These are phyloP conservation scores for Trichoderma sp. DNA, from an alignment of 2,329 filamentous ascomycete species.

Conservation along the genomic window DNA sequence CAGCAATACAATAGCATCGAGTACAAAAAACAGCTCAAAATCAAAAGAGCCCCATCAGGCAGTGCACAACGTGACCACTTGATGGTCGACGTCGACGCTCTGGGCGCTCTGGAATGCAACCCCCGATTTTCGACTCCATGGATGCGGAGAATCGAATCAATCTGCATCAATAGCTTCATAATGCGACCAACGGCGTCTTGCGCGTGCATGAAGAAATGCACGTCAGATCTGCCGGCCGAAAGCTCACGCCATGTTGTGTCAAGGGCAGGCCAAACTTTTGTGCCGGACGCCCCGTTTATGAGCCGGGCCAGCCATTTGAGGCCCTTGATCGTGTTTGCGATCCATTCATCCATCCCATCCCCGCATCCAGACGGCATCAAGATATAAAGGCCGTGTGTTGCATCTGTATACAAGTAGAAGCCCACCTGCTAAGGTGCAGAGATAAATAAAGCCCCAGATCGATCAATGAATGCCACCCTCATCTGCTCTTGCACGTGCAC, in stretches of 20 bases:
- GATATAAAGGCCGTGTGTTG: neutral
- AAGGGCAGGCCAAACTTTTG: neutral
- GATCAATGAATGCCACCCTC: too few species aligned
- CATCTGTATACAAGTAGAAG: neutral
- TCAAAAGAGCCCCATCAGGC: neutral
- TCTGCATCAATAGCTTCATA: neutral
- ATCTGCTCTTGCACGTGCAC: neutral
- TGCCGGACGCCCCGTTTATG: slow-evolving; percentile 19
- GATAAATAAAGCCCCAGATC: neutral
- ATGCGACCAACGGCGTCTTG: neutral
- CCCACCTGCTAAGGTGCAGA: neutral
- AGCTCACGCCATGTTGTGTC: slow-evolving; percentile 13
- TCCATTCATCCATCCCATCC: neutral
- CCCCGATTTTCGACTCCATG: neutral
- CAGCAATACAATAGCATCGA: neutral
- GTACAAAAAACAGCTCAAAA: slow-evolving; percentile 13
- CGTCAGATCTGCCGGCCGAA: neutral
- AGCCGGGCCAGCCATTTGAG: neutral
- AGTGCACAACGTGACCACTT: slow-evolving; percentile 1
- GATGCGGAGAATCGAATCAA: slow-evolving; percentile 2
- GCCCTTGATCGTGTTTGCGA: neutral
- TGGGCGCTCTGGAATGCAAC: neutral
- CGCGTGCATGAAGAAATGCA: neutral
- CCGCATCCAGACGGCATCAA: neutral
- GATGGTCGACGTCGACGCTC: neutral